Percentiles rank a stretch among this genome's conserved stretches.
Evolutionary conservation across 768 basidiomycete species (phyloP).

Genomic region (Naganishia onofrii): DNA sequence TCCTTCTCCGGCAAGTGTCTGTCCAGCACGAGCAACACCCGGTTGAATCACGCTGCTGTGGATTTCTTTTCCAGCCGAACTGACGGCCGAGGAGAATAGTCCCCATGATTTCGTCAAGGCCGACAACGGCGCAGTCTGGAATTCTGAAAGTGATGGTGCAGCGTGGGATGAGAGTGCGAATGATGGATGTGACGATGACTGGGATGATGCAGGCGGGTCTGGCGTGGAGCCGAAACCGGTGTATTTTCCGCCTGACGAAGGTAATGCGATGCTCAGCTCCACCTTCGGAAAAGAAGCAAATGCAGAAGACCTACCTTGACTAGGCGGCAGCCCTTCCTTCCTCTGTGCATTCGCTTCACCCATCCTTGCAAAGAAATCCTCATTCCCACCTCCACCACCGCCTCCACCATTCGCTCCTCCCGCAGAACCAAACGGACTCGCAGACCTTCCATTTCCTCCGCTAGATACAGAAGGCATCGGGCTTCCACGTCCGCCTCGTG

Average conservation of each 20-base stretch:
- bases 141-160: conserved; percentile 72
- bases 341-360: conserved; percentile 78
- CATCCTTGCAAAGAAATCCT: conserved; percentile 76
- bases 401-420: conserved; percentile 36
- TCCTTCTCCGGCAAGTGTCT: conserved; percentile 31
- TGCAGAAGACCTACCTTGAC: conserved; percentile 61
- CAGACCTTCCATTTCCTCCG: conserved; percentile 32
- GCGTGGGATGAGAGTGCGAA: conserved; percentile 72
- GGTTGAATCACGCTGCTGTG: conserved; percentile 88
- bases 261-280: background rate
- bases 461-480: conserved; percentile 60
- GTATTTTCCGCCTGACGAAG: conserved; percentile 64
- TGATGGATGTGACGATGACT: conserved; percentile 64
- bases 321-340: conserved; percentile 76
- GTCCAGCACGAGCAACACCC: conserved; percentile 68
- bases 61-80: conserved; percentile 72
- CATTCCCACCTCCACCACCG: conserved; percentile 67
- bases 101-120: conserved; percentile 95
- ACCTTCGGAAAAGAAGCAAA: background rate
- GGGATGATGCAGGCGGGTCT: conserved; percentile 46
- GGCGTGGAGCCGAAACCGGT: conserved; percentile 87
- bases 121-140: conserved; percentile 79
- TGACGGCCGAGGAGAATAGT: conserved; percentile 80
- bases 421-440: conserved; percentile 28
- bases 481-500: conserved; percentile 58